A percentile compares a stretch with the other conserved stretches of the same genome.
phyloP scores from a whole-genome alignment of 495 filamentous ascomycete species.

The Lindgomyces ingoldianus region DNA sequence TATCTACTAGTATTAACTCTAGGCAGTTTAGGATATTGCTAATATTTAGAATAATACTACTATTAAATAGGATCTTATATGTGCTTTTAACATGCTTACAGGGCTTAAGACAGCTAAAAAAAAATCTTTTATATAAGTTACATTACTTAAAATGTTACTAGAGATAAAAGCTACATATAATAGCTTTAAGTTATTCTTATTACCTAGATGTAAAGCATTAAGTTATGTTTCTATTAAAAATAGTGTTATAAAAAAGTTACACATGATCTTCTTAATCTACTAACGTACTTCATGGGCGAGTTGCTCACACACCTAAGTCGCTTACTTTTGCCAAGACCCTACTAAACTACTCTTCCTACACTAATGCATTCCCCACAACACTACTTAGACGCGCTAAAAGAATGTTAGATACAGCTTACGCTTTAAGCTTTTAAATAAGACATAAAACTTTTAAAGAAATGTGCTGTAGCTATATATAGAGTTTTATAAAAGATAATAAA shows the following conservation, averaged over 20 bases:
- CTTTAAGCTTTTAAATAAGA: too few relatives aligned
- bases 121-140: slow-evolving; percentile 6
- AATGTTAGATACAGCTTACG: too few relatives aligned
- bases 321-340: too few relatives aligned
- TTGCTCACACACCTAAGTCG: too few relatives aligned
- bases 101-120: slow-evolving; percentile 7
- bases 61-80: slow-evolving; percentile 6
- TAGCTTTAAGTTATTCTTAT: slow-evolving; percentile 2
- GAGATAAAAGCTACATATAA: slow-evolving; percentile 6
- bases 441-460: too few relatives aligned
- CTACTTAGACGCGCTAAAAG: too few relatives aligned
- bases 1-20: slow-evolving; percentile 9
- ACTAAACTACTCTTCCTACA: too few relatives aligned
- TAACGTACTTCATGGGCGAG: too few relatives aligned
- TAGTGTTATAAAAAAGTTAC: background rate
- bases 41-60: slow-evolving; percentile 10
- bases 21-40: slow-evolving; percentile 6
- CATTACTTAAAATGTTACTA: slow-evolving; percentile 3
- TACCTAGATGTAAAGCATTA: slow-evolving; percentile 1
- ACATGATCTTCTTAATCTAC: background rate
- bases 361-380: too few relatives aligned
- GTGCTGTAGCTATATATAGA: too few relatives aligned
- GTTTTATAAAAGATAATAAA: too few relatives aligned
- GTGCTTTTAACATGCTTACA: background rate
- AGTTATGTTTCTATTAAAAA: slow-evolving; percentile 4